phyloP scores from a whole-genome alignment of 139 green algal species.

The Picochlorum sp. region DNA sequence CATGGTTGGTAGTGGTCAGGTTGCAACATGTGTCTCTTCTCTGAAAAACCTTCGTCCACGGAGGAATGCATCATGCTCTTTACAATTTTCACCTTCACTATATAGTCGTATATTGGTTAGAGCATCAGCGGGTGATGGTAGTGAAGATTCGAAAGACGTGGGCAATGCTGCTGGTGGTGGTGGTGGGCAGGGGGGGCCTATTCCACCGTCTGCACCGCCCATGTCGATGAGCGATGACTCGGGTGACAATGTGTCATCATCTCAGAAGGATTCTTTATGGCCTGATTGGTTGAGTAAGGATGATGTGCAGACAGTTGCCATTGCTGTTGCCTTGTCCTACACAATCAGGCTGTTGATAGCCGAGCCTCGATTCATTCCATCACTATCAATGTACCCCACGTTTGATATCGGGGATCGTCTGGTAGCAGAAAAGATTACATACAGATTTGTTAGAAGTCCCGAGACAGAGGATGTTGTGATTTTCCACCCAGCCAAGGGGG shows the following conservation, averaged over 20 bases:
- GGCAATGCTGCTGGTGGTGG: too few relatives aligned
- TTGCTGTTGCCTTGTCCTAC: constrained; percentile 81
- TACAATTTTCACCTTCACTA: too few relatives aligned
- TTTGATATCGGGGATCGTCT: constrained; percentile 95
- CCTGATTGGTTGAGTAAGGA: constrained; percentile 56
- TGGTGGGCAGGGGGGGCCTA: neutral
- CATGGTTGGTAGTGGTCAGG: too few relatives aligned
- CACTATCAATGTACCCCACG: constrained; percentile 93
- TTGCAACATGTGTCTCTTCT: too few relatives aligned
- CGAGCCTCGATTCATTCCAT: constrained; percentile 97
- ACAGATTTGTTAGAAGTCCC: constrained; percentile 62
- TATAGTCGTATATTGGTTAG: too few relatives aligned
- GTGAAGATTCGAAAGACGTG: too few relatives aligned
- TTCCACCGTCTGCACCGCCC: neutral
- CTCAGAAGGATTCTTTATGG: neutral
- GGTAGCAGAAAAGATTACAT: constrained; percentile 95
- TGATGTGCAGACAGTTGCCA: constrained; percentile 75
- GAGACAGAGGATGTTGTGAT: constrained; percentile 88
- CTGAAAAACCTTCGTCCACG: too few relatives aligned
- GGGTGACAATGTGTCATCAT: neutral
- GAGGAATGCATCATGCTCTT: too few relatives aligned
- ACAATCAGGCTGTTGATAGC: constrained; percentile 80
- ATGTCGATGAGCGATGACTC: neutral
- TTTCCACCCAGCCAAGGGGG: constrained; percentile 69
- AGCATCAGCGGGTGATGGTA: too few relatives aligned